Evolutionary conservation across 306 rosid genomes (phyloP).

Genomic region (Hylodesmum podocarpum): DNA sequence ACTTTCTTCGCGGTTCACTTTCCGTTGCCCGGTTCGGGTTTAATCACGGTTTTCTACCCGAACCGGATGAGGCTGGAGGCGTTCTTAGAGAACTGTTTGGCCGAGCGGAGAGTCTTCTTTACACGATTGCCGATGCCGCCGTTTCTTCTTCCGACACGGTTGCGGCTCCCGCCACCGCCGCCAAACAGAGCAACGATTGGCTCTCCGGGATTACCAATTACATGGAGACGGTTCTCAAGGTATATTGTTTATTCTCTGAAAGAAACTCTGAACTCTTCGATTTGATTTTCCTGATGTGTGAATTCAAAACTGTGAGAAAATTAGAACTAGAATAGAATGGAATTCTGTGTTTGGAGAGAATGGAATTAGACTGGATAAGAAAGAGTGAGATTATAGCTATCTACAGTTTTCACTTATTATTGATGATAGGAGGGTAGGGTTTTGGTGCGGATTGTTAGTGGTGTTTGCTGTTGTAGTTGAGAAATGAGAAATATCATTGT

Average conservation of each 20-base stretch:
- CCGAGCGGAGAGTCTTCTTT: slow-evolving; percentile 74
- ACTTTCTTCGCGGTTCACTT: slow-evolving; percentile 62
- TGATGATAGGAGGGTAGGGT: slow-evolving; percentile 6
- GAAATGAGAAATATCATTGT: background rate
- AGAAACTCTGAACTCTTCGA: background rate
- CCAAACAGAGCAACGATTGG: slow-evolving; percentile 79
- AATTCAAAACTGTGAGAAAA: background rate
- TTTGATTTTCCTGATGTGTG: background rate
- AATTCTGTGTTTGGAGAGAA: background rate
- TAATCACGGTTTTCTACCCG: slow-evolving; percentile 59
- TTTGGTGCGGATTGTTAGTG: background rate
- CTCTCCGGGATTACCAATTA: slow-evolving; percentile 80
- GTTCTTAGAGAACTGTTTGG: slow-evolving; percentile 50
- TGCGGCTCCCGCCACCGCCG: slow-evolving; percentile 32
- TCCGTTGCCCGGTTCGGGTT: slow-evolving; percentile 59
- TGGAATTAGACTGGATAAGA: background rate
- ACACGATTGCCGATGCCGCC: slow-evolving; percentile 89
- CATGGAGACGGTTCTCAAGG: slow-evolving; percentile 83
- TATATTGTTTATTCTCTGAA: slow-evolving; percentile 16
- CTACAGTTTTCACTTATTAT: background rate
- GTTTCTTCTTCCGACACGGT: slow-evolving; percentile 62
- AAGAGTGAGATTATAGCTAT: background rate
- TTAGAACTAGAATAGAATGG: background rate
- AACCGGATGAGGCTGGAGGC: slow-evolving; percentile 50
- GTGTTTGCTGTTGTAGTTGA: background rate